Evolutionary conservation across 305 asterid species (phyloP).

Genomic region (Fraxinus sp.): DNA sequence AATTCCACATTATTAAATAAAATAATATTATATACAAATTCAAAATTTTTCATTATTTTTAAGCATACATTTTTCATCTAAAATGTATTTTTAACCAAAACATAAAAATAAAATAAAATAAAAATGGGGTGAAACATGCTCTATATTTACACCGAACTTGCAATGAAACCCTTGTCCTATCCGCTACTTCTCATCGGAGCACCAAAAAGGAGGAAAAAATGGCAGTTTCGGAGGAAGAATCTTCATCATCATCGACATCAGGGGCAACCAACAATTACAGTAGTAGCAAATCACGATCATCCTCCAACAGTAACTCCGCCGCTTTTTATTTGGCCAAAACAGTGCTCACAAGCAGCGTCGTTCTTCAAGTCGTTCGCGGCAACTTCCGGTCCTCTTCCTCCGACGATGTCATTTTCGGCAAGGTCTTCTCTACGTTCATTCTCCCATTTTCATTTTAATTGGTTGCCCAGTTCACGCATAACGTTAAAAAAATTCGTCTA

Average conservation of each 20-base stretch:
- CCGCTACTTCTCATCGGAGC: not conserved
- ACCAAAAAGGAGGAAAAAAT: slow-evolving; percentile 29
- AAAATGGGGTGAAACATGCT: no score
- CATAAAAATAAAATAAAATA: no score
- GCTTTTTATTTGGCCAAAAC: slow-evolving; percentile 78
- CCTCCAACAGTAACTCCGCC: slow-evolving; percentile 32
- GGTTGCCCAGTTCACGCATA: not conserved
- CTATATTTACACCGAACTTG: not conserved
- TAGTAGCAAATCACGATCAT: slow-evolving; percentile 39
- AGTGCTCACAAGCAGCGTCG: slow-evolving; percentile 77
- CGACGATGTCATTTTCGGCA: slow-evolving; percentile 81
- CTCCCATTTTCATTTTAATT: not conserved
- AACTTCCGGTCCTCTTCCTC: slow-evolving; percentile 77
- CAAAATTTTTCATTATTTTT: no score
- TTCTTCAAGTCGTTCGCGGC: slow-evolving; percentile 77
- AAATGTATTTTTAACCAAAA: no score
- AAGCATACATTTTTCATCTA: no score
- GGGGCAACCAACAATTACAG: slow-evolving; percentile 31
- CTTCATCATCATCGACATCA: slow-evolving; percentile 62
- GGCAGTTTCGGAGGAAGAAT: slow-evolving; percentile 80
- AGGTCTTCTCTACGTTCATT: slow-evolving; percentile 42
- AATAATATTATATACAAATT: no score
- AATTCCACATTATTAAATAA: no score
- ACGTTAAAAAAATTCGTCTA: not conserved
- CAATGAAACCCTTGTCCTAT: slow-evolving; percentile 29